Percentiles rank a stretch among this genome's conserved stretches.
Conservation (phyloP, 306 rosid genomes). For the Cucurbita maxima region DNA sequence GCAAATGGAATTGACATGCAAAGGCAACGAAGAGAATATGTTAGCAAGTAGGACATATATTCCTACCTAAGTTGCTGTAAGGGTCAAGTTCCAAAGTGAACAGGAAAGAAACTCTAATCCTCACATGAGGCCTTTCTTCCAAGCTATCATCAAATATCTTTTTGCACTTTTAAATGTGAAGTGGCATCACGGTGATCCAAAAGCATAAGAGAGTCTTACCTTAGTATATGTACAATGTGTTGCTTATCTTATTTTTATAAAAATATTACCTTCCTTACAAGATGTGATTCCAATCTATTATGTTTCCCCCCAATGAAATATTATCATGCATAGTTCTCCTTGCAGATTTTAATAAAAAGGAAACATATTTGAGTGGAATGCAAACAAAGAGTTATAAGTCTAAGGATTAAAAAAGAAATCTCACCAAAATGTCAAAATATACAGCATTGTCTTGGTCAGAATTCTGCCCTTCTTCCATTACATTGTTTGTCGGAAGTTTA, state of each 20-base stretch:
- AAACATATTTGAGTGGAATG: neutral
- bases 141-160: neutral
- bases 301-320: neutral
- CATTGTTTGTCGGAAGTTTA: slow-evolving; percentile 40
- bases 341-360: neutral
- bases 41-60: neutral
- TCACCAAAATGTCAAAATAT: slow-evolving; percentile 82
- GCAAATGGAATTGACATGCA: neutral
- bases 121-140: neutral
- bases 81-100: neutral
- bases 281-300: neutral
- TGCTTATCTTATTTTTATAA: neutral
- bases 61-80: neutral
- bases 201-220: neutral
- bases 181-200: neutral
- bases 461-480: slow-evolving; percentile 30
- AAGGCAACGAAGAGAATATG: neutral
- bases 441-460: slow-evolving; percentile 31
- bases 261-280: neutral
- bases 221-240: neutral
- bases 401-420: slow-evolving; percentile 9
- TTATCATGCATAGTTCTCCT: neutral
- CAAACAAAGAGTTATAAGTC: neutral
- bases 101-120: neutral
- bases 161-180: neutral